Percentiles rank a stretch among this genome's conserved stretches.
Evolutionary conservation across 768 basidiomycete genomes (phyloP).

Genomic region (Boletus vinaceobasis): DNA sequence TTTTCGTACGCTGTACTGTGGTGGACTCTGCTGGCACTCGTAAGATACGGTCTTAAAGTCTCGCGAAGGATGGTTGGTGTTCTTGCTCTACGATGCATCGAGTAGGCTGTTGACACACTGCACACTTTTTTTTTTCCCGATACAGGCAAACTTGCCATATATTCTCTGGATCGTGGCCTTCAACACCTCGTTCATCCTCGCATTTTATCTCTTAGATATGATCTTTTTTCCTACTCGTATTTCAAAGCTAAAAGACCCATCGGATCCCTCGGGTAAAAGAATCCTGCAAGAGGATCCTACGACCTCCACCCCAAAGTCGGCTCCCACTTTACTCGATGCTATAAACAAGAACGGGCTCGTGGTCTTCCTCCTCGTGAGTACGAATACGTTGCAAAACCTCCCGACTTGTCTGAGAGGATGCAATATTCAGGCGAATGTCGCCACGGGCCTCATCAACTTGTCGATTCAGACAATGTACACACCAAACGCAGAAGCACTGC

Average conservation of each 20-base stretch:
- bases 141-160: conserved; percentile 84
- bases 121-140: background rate
- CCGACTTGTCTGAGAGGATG: background rate
- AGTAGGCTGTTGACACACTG: background rate
- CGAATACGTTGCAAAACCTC: background rate
- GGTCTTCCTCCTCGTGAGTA: conserved; percentile 77
- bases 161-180: conserved; percentile 86
- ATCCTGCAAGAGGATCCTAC: conserved; percentile 26
- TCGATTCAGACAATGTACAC: conserved; percentile 79
- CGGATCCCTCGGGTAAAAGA: conserved; percentile 22
- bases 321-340: conserved; percentile 65
- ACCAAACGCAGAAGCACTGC: conserved; percentile 51
- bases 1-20: conserved; percentile 74
- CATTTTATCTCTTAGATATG: conserved; percentile 76
- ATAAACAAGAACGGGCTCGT: conserved; percentile 78
- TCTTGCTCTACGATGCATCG: background rate
- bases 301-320: conserved; percentile 14
- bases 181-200: conserved; percentile 82
- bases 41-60: conserved; percentile 38
- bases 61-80: conserved; percentile 60
- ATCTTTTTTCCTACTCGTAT: conserved; percentile 54
- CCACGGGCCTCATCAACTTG: conserved; percentile 83
- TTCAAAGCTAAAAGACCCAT: conserved; percentile 23
- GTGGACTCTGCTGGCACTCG: conserved; percentile 59
- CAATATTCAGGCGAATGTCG: conserved; percentile 69